These are phyloP conservation scores for Aspergillus neoniger DNA, from an alignment of 2,329 filamentous ascomycete genomes.

Conservation along the genomic window DNA sequence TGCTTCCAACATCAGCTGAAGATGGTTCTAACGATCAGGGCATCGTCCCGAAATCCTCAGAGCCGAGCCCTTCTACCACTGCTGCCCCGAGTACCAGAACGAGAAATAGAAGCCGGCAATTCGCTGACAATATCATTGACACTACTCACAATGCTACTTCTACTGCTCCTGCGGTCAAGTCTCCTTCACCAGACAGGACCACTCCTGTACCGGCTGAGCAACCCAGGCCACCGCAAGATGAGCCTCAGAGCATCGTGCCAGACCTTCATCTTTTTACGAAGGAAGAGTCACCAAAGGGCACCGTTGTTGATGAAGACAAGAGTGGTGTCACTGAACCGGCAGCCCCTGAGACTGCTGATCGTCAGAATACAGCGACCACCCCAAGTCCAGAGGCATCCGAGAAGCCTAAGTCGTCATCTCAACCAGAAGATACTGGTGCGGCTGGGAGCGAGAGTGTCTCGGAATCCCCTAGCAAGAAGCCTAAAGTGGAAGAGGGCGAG, in stretches of 20 bases:
- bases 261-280: background rate
- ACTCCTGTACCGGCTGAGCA: slow-evolving; percentile 16
- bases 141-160: background rate
- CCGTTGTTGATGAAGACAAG: slow-evolving; percentile 9
- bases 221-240: slow-evolving; percentile 7
- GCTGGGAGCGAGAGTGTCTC: slow-evolving; percentile 17
- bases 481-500: slow-evolving; percentile 34
- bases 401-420: slow-evolving; percentile 30
- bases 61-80: slow-evolving; percentile 19
- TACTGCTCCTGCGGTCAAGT: slow-evolving; percentile 13
- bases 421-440: slow-evolving; percentile 23
- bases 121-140: slow-evolving; percentile 12
- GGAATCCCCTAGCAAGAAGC: slow-evolving; percentile 30
- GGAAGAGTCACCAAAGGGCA: slow-evolving; percentile 15
- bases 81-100: slow-evolving; percentile 19
- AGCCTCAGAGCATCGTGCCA: slow-evolving; percentile 9
- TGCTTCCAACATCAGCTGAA: slow-evolving; percentile 21
- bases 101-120: slow-evolving; percentile 20
- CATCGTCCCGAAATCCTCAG: slow-evolving; percentile 12
- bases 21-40: slow-evolving; percentile 17
- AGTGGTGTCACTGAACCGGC: slow-evolving; percentile 4
- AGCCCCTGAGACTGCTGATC: slow-evolving; percentile 6
- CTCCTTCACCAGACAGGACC: slow-evolving; percentile 18
- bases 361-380: slow-evolving; percentile 14
- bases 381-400: slow-evolving; percentile 21